Percentiles rank a stretch among this genome's conserved stretches.
Evolutionary conservation across 495 filamentous ascomycete genomes (phyloP).

Genomic region (Talaromyces adpressus): DNA sequence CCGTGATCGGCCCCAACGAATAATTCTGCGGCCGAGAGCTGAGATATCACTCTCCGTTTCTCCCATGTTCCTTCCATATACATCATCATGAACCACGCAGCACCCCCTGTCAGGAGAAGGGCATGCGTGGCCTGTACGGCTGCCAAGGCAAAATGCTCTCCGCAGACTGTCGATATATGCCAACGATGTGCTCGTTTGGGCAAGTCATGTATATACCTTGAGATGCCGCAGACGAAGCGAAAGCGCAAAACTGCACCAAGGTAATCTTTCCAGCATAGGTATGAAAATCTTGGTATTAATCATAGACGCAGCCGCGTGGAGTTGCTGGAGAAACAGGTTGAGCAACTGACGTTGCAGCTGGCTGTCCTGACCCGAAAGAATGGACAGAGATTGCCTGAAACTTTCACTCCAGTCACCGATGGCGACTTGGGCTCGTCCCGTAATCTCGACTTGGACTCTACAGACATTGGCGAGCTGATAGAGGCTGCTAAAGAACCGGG

Average conservation of each 20-base stretch:
- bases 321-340: constrained; percentile 15
- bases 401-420: constrained; percentile 1
- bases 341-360: constrained; percentile 13
- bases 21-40: too few relatives aligned
- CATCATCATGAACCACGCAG: constrained; percentile 8
- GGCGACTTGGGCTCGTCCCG: constrained; percentile 3
- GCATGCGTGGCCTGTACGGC: constrained; percentile 18
- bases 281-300: constrained; percentile 7
- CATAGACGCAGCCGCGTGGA: constrained; percentile 15
- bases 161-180: constrained; percentile 13
- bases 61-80: neutral
- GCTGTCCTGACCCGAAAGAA: constrained; percentile 11
- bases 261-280: constrained; percentile 7
- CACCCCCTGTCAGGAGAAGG: constrained; percentile 14
- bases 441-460: neutral
- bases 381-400: constrained; percentile 3
- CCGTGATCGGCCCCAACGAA: too few relatives aligned
- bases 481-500: constrained; percentile 12
- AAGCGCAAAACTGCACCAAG: constrained; percentile 14
- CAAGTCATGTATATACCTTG: constrained; percentile 20
- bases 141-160: constrained; percentile 19
- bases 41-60: constrained; percentile 8
- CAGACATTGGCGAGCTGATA: constrained; percentile 8
- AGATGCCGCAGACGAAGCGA: constrained; percentile 19
- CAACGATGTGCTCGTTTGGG: constrained; percentile 20